Percentiles rank a stretch among this genome's conserved stretches.
Conservation (phyloP, 1,284 basidiomycete genomes). For the Ganoderma resinaceum region DNA sequence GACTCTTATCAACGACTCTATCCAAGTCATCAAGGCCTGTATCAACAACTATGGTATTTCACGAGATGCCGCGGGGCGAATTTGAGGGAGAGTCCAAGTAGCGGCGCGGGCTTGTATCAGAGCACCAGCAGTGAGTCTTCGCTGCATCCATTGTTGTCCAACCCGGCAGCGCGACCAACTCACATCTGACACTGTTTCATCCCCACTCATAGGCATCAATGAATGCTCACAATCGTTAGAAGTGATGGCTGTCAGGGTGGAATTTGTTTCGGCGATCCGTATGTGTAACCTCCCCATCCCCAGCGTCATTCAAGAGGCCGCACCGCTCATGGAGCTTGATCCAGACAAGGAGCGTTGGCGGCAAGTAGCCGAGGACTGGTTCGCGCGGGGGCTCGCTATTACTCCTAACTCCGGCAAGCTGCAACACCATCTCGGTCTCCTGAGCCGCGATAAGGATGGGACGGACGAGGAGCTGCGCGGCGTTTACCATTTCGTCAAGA, state of each 20-base stretch:
- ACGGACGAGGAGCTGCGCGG: slow-evolving; percentile 91
- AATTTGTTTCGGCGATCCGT: slow-evolving; percentile 13
- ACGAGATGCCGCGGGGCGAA: slow-evolving; percentile 43
- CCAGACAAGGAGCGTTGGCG: slow-evolving; percentile 95
- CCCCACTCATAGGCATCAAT: slow-evolving; percentile 58
- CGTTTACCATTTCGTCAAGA: slow-evolving; percentile 96
- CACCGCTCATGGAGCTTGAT: slow-evolving; percentile 86
- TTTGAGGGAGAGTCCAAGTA: slow-evolving; percentile 69
- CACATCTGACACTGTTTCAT: slow-evolving; percentile 28
- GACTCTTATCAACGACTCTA: slow-evolving; percentile 69
- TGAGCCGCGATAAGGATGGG: slow-evolving; percentile 81
- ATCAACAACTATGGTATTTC: slow-evolving; percentile 42
- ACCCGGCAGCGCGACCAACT: slow-evolving; percentile 43
- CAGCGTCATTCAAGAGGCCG: slow-evolving; percentile 87
- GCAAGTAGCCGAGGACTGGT: slow-evolving; percentile 92
- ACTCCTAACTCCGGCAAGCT: slow-evolving; percentile 91
- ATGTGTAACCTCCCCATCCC: slow-evolving; percentile 53
- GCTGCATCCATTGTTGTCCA: slow-evolving; percentile 33
- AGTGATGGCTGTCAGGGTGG: slow-evolving; percentile 29
- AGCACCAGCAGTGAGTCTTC: slow-evolving; percentile 72
- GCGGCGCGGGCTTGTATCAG: slow-evolving; percentile 67
- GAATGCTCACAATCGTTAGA: slow-evolving; percentile 55
- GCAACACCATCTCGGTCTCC: slow-evolving; percentile 91
- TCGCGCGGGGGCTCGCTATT: slow-evolving; percentile 85
- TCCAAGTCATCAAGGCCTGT: slow-evolving; percentile 65